Percentiles rank a stretch among this genome's conserved stretches.
Evolutionary conservation across 805 yeast species (phyloP).

Genomic region (Sugiyamaella qingdaonensis): DNA sequence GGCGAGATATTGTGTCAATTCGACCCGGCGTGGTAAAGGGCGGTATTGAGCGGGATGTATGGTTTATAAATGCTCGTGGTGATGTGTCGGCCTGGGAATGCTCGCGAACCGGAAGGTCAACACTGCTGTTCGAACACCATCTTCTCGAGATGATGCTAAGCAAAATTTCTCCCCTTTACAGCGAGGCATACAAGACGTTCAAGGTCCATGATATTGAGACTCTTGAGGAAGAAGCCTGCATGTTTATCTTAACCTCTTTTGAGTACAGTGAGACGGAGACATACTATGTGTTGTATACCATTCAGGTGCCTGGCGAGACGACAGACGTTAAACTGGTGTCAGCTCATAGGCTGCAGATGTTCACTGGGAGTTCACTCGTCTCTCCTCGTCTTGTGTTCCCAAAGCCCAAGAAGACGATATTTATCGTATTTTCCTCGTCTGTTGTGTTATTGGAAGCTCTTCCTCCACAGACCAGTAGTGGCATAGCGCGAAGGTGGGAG

Average conservation of each 20-base stretch:
- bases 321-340: constrained; percentile 52
- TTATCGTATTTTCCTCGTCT: constrained; percentile 54
- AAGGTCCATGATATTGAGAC: constrained; percentile 61
- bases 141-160: constrained; percentile 37
- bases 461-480: constrained; percentile 8
- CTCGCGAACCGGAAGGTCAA: constrained; percentile 43
- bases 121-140: constrained; percentile 36
- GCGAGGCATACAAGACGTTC: constrained; percentile 49
- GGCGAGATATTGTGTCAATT: constrained; percentile 52
- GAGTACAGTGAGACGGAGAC: constrained; percentile 31
- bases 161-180: constrained; percentile 45
- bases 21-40: constrained; percentile 50
- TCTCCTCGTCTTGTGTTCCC: constrained; percentile 55
- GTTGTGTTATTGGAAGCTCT: constrained; percentile 64
- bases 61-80: constrained; percentile 42
- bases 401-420: constrained; percentile 54
- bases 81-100: constrained; percentile 47
- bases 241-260: constrained; percentile 49
- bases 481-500: constrained; percentile 61
- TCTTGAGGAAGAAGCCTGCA: constrained; percentile 38
- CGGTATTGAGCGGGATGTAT: constrained; percentile 45
- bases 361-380: constrained; percentile 31
- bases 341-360: constrained; percentile 60
- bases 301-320: constrained; percentile 43
- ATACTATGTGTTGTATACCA: constrained; percentile 49